phyloP scores from a whole-genome alignment of 352 stramenopile species.

The Pythium biforme region DNA sequence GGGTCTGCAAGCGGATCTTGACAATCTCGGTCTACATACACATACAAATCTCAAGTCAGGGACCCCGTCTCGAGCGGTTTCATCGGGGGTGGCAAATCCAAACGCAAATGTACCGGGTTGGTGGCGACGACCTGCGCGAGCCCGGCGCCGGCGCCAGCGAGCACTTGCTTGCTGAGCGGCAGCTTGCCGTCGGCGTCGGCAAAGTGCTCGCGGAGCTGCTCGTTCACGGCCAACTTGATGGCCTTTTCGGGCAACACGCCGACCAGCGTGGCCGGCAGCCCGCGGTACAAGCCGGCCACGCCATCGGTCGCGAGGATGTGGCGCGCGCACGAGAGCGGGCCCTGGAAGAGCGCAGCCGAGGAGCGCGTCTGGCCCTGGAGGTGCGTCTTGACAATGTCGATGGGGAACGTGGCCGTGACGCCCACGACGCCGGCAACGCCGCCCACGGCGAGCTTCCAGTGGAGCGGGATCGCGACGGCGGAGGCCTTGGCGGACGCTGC shows the following conservation, averaged over 20 bases:
- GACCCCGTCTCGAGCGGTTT: no score
- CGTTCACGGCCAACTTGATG: slow-evolving; percentile 92
- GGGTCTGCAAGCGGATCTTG: slow-evolving; percentile 91
- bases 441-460: slow-evolving; percentile 83
- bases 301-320: slow-evolving; percentile 75
- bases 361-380: slow-evolving; percentile 76
- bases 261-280: slow-evolving; percentile 74
- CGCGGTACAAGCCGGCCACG: slow-evolving; percentile 68
- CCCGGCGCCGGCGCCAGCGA: slow-evolving; percentile 71
- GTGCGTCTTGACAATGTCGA: slow-evolving; percentile 93
- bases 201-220: slow-evolving; percentile 81
- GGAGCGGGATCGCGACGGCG: slow-evolving; percentile 52
- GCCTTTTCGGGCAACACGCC: slow-evolving; percentile 88
- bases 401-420: slow-evolving; percentile 84
- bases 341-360: slow-evolving; percentile 47
- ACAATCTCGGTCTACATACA: slow-evolving; percentile 83
- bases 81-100: neutral
- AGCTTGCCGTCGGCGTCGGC: slow-evolving; percentile 63
- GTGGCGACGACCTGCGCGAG: slow-evolving; percentile 83
- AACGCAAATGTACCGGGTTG: slow-evolving; percentile 56
- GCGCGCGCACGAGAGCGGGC: slow-evolving; percentile 64
- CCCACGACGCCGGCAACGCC: slow-evolving; percentile 85
- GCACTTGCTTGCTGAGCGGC: slow-evolving; percentile 53
- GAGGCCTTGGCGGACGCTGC: neutral
- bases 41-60: slow-evolving; percentile 13